Evolutionary conservation across 805 yeast genomes (phyloP), one percentile per base, ranked within the genome.

Genomic region (Suhomyces pyralidae): DNA sequence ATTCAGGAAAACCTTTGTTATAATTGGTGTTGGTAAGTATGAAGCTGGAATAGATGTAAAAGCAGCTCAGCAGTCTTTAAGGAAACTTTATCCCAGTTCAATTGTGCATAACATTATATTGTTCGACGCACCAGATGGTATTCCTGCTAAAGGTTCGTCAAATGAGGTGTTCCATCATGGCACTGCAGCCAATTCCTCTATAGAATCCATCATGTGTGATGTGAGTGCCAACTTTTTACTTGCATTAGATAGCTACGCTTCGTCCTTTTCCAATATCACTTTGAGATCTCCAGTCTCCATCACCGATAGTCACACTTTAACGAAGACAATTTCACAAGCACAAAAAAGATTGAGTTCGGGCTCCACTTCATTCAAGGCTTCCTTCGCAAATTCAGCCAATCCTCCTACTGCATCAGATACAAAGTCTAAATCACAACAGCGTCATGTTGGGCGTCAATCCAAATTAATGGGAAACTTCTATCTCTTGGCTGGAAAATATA

Each of bases 241-340:
- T 6, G 81, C 83, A 8, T 73, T 93, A 54, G 85, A 89, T 15
- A 79, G 74, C 6, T 86, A 85, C 60, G 90, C 90, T 8, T 79
- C 85, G 3, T 83, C 96, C 0, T 87, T 85, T 58, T 81, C 84
- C 54, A 90, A 88, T 64, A 88, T 90, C 36, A 87, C 97, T 0
- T 76, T 90, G 54, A 77, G 96, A 58, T 88, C 96, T 0, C 97
- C 97, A 0, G 88, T 88, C 0, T 79, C 84, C 3, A 75, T 83
- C 38, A 80, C 81, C 3, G 81, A 81, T 32, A 76, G 78, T 50
- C 76, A 80, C 43, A 75, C 67, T 10, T 55, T 80, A 26, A 64
- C 78, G 3, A 68, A 70, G 49, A 67, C 80, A 14, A 70, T 76
- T n/a, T 58, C 61, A 22, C 67, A 63, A 38, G 77, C 79, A 14